Evolutionary conservation across 768 basidiomycete species (phyloP).

Genomic region (Suillus luteus): DNA sequence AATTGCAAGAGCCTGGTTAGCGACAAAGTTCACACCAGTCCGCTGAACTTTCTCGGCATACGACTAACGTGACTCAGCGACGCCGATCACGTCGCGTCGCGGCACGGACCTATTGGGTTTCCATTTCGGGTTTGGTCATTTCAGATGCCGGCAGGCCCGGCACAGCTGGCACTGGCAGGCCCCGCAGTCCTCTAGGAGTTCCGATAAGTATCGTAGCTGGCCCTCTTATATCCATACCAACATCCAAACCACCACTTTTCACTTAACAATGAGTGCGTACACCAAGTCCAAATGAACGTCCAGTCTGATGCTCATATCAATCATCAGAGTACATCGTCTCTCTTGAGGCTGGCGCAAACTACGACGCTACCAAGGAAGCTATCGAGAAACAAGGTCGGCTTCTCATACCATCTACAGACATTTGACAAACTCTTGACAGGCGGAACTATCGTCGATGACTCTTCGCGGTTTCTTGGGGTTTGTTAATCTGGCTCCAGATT

Average conservation of each 20-base stretch:
- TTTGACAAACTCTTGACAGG: neutral
- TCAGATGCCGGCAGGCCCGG: neutral
- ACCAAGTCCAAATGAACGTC: neutral
- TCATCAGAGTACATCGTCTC: conserved; percentile 4
- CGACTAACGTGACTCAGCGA: neutral
- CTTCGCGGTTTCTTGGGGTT: neutral
- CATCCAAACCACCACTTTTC: neutral
- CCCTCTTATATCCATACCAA: neutral
- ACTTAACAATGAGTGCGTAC: conserved; percentile 6
- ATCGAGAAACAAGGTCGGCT: neutral
- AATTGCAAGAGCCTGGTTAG: neutral
- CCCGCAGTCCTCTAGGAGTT: conserved; percentile 1
- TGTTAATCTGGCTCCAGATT: neutral
- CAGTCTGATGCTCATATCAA: neutral
- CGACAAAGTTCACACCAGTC: neutral
- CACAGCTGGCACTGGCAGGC: neutral
- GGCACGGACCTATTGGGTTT: neutral
- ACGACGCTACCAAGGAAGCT: neutral
- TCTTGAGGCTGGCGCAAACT: neutral
- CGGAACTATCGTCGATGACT: neutral
- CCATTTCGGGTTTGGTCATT: neutral
- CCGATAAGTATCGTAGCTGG: neutral
- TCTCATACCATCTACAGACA: neutral
- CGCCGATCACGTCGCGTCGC: neutral
- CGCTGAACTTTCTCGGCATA: neutral